These are phyloP conservation scores for Aspergillus oerlinghausenensis DNA, from an alignment of 2,329 filamentous ascomycete species.

Conservation along the genomic window DNA sequence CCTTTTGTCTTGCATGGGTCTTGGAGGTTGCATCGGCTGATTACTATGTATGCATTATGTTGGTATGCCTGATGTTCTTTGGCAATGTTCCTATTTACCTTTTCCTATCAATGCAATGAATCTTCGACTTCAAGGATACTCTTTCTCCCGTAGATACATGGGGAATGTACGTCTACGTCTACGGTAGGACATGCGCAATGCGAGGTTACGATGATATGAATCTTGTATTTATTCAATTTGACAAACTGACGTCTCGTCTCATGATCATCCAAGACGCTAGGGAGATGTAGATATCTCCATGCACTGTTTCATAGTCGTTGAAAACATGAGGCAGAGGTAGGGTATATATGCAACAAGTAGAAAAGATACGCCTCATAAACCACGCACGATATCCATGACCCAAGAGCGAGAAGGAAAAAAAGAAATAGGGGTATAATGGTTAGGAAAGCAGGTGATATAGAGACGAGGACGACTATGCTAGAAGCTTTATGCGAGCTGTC, in stretches of 20 bases:
- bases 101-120: not conserved
- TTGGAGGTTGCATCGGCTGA: not conserved
- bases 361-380: not conserved
- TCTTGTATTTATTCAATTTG: not conserved
- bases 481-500: conserved; percentile 34
- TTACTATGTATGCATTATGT: not conserved
- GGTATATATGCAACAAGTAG: not conserved
- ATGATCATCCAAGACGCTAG: not conserved
- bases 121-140: not conserved
- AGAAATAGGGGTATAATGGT: not conserved
- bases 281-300: not conserved
- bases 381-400: not conserved
- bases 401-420: not conserved
- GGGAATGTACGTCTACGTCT: not conserved
- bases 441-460: not conserved
- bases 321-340: not conserved
- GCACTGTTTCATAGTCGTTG: not conserved
- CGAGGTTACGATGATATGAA: not conserved
- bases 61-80: not conserved
- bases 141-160: not conserved
- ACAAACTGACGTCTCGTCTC: not conserved
- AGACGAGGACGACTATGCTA: not conserved
- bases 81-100: too few relatives aligned
- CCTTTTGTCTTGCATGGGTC: not conserved
- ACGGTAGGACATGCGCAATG: not conserved